These are phyloP conservation scores for Aspergillus cavernicola DNA, from an alignment of 495 filamentous ascomycete species.

Conservation along the genomic window DNA sequence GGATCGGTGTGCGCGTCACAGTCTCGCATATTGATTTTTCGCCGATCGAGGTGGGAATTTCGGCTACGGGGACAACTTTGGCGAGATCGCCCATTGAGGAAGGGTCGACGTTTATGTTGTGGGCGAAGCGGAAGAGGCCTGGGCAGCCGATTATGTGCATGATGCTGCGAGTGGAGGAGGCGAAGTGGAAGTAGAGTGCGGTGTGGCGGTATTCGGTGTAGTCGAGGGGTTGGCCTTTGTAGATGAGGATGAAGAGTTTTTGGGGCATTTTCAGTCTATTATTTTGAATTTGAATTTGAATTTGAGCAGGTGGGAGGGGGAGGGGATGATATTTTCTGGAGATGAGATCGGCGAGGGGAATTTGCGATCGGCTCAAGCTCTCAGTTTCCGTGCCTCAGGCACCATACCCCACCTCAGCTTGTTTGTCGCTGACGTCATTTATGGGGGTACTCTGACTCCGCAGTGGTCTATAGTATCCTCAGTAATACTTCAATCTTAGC, in stretches of 20 bases:
- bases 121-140: conserved; percentile 26
- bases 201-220: conserved; percentile 32
- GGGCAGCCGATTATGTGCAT: conserved; percentile 28
- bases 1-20: conserved; percentile 20
- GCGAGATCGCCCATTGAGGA: conserved; percentile 58
- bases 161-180: conserved; percentile 10
- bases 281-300: too few relatives aligned
- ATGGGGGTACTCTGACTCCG: too few relatives aligned
- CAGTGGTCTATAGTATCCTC: too few relatives aligned
- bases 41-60: conserved; percentile 15
- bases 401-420: too few relatives aligned
- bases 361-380: too few relatives aligned
- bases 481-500: too few relatives aligned
- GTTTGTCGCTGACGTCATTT: too few relatives aligned
- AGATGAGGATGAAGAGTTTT: conserved; percentile 26
- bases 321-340: too few relatives aligned
- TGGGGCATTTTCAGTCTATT: conserved; percentile 15
- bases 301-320: too few relatives aligned
- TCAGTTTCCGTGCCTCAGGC: too few relatives aligned
- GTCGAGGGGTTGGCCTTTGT: conserved; percentile 29
- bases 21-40: conserved; percentile 18
- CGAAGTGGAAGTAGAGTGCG: conserved; percentile 26
- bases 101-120: conserved; percentile 30
- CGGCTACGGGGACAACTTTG: conserved; percentile 19
- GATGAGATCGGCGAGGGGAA: too few relatives aligned